phyloP scores from a whole-genome alignment of 2,329 filamentous ascomycete species.

The Septoria petroselini region DNA sequence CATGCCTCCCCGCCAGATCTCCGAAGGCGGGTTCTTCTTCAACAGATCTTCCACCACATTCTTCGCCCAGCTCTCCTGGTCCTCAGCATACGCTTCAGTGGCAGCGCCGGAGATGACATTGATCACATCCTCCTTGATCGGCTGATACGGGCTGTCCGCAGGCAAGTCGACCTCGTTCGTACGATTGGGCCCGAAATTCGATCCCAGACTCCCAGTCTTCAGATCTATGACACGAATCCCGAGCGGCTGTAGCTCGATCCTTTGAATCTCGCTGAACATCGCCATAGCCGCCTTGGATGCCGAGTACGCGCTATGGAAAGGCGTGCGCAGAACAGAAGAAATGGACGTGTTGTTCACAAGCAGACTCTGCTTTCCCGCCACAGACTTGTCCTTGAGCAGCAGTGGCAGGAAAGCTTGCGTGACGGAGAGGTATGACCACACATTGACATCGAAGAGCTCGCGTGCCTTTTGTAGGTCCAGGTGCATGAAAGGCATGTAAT shows the following conservation, averaged over 20 bases:
- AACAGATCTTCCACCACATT: constrained; percentile 20
- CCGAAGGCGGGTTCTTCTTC: constrained; percentile 13
- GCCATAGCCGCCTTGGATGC: constrained; percentile 31
- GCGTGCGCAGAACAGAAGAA: constrained; percentile 24
- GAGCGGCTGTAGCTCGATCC: constrained; percentile 29
- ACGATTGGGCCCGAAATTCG: constrained; percentile 17
- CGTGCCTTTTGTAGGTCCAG: constrained; percentile 28
- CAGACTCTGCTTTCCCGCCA: constrained; percentile 26
- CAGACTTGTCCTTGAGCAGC: constrained; percentile 37
- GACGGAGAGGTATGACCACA: constrained; percentile 34
- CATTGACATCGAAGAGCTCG: constrained; percentile 37
- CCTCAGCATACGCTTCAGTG: constrained; percentile 14
- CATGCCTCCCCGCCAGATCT: constrained; percentile 17
- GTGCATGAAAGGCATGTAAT: constrained; percentile 35
- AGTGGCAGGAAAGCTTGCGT: constrained; percentile 35
- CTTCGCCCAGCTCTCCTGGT: constrained; percentile 19
- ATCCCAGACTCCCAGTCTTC: constrained; percentile 24
- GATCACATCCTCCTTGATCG: constrained; percentile 14
- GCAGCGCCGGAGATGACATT: constrained; percentile 13
- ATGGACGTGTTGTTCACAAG: constrained; percentile 43
- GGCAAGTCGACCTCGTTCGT: constrained; percentile 12
- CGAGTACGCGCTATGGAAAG: constrained; percentile 35
- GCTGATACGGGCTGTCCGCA: constrained; percentile 14
- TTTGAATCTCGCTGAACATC: constrained; percentile 22
- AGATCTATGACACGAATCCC: constrained; percentile 22